Conservation (phyloP, 345 rosid species). For the Geranium brycei region DNA sequence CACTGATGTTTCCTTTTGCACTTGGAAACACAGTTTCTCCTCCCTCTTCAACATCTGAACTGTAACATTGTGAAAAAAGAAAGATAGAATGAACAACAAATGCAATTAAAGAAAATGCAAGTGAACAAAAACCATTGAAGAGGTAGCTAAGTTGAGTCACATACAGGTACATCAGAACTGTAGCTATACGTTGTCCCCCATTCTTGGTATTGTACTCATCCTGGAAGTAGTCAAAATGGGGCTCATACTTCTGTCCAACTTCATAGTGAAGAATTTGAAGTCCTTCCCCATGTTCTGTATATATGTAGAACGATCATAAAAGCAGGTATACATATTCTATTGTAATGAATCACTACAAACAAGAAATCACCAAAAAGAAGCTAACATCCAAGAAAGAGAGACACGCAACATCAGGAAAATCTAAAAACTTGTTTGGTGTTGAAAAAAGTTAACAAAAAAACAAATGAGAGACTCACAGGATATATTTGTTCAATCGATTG, state of each 20-base stretch:
- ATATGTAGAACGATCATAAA: slow-evolving; percentile 7
- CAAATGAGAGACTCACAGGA: too few relatives aligned
- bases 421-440: not conserved
- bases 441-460: too few relatives aligned
- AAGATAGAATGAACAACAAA: slow-evolving; percentile 5
- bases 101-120: slow-evolving; percentile 1
- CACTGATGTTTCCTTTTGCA: slow-evolving; percentile 71
- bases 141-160: slow-evolving; percentile 15
- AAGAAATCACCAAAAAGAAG: not conserved
- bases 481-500: too few relatives aligned
- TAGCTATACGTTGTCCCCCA: slow-evolving; percentile 94
- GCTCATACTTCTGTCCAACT: slow-evolving; percentile 87
- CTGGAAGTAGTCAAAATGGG: slow-evolving; percentile 81
- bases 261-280: slow-evolving; percentile 91
- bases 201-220: slow-evolving; percentile 77
- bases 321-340: not conserved
- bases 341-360: not conserved
- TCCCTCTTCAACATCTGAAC: slow-evolving; percentile 95
- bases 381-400: not conserved
- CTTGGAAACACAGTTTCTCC: slow-evolving; percentile 92
- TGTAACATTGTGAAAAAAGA: slow-evolving; percentile 22
- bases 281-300: slow-evolving; percentile 87
- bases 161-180: slow-evolving; percentile 93
- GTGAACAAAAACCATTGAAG: not conserved
- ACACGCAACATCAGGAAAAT: not conserved